Evolutionary conservation across 768 basidiomycete species (phyloP), one percentile per base, ranked within the genome.

Genomic region (Rhodotorula paludigena): DNA sequence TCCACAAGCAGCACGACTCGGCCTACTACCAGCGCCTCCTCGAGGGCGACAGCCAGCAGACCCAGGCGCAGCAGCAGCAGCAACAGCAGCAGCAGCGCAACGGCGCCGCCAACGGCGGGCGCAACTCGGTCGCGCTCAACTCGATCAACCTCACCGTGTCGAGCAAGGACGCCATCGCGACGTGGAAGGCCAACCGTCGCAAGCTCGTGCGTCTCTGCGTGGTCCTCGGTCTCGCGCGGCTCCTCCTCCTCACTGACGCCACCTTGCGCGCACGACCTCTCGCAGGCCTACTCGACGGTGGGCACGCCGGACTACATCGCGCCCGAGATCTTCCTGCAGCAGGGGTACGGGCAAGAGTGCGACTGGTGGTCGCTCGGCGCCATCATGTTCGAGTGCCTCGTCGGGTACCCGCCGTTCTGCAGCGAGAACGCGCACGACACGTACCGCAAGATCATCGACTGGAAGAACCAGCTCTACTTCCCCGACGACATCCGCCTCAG

Each of bases 281-380:
- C 28, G 25, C 65, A 92, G 90, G 94, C 94, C 7, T 99, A 93
- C 79, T 97, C 93, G 6, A 98, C 96, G 18, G 94, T 97, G 69
- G 93, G 93, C 47, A 97, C 93, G 33, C 93, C 92, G 7, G 94
- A 97, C 78, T 84, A 96, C 78, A 96, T 97, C 74, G 92, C 94
- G 5, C 92, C 93, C 1, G 93, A 98, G 78, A 96, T 97, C 75
- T 98, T 98, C 82, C 79, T 88, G 67, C 91, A 93, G 77, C 87
- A 90, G 77, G 96, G 96, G n/a, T 98, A 98, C 77, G 92, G 90
- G 32, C 90, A 93, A 75, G 93, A 94, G 79, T 97, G 93, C 76
- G 96, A 99, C 78, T 98, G 93, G 92, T 99, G 96, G 96, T 96
- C 93, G 14, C 83, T 98, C 36, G 96, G 96, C 9, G 90, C 92